These are phyloP conservation scores for Phytophthora sojae DNA, from an alignment of 352 stramenopile species.

Conservation along the genomic window DNA sequence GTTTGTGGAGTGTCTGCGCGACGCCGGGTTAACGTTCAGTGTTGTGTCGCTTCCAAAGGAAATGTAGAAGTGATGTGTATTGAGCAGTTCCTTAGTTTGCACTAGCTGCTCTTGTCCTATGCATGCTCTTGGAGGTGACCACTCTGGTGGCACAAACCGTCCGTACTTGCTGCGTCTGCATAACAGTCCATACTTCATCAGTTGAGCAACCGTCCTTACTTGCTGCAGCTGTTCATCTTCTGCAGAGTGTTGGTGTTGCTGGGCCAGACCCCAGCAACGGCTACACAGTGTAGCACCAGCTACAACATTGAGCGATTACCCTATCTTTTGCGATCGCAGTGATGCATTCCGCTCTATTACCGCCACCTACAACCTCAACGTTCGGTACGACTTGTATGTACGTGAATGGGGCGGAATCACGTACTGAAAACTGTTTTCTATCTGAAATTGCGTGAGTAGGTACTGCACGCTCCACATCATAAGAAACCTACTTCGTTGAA, in stretches of 20 bases:
- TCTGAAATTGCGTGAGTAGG: neutral
- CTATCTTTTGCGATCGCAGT: neutral
- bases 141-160: too few species aligned
- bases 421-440: neutral
- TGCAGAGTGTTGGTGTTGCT: too few species aligned
- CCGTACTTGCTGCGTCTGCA: too few species aligned
- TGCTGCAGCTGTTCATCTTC: too few species aligned
- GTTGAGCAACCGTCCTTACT: too few species aligned
- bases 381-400: neutral
- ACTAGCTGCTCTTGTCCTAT: neutral
- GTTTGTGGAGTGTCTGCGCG: neutral
- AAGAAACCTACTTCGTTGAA: neutral
- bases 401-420: too few species aligned
- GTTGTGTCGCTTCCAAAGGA: constrained; percentile 1
- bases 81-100: neutral
- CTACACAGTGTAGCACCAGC: neutral
- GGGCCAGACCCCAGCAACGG: too few species aligned
- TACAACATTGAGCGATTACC: neutral
- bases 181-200: too few species aligned
- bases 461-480: neutral
- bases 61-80: constrained; percentile 1
- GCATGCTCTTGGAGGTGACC: neutral
- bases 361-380: neutral
- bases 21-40: neutral
- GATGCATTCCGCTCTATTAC: neutral